Conservation (phyloP, 2,329 filamentous ascomycete genomes). For the Alternaria atra region DNA sequence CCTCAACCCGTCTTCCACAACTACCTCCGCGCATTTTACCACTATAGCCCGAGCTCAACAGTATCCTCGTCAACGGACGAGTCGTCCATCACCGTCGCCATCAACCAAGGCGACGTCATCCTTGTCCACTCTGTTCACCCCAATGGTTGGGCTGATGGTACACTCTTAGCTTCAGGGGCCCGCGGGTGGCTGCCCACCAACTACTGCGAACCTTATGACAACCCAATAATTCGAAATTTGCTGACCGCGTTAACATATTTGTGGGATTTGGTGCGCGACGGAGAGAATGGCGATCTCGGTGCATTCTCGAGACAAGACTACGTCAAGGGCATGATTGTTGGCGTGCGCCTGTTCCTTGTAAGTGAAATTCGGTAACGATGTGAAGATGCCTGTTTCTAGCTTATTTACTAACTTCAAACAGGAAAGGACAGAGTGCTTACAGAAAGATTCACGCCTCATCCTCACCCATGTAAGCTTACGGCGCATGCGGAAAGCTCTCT, state of each 20-base stretch:
- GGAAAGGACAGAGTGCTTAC: slow-evolving; percentile 90
- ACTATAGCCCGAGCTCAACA: slow-evolving; percentile 82
- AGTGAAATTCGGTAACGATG: slow-evolving; percentile 46
- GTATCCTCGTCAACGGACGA: slow-evolving; percentile 78
- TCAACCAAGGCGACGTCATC: slow-evolving; percentile 91
- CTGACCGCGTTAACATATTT: slow-evolving; percentile 88
- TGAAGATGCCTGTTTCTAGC: not conserved
- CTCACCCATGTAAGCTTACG: slow-evolving; percentile 79
- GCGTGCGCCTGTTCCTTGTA: slow-evolving; percentile 88
- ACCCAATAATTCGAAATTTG: slow-evolving; percentile 83
- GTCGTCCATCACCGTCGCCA: slow-evolving; percentile 75
- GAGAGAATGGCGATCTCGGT: slow-evolving; percentile 75
- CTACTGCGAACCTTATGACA: slow-evolving; percentile 95
- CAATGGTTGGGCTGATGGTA: slow-evolving; percentile 98
- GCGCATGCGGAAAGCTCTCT: slow-evolving; percentile 81
- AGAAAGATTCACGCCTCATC: slow-evolving; percentile 78
- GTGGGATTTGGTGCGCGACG: slow-evolving; percentile 87
- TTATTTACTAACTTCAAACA: slow-evolving; percentile 51
- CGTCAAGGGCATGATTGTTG: slow-evolving; percentile 91
- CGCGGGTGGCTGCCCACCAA: slow-evolving; percentile 97
- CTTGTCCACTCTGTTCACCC: slow-evolving; percentile 96
- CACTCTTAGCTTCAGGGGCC: slow-evolving; percentile 82
- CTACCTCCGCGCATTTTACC: slow-evolving; percentile 93
- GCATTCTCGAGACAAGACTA: slow-evolving; percentile 92
- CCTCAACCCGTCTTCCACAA: slow-evolving; percentile 81